Base-by-base conservation (phyloP, 345 rosid species). In the Adansonia digitata region DNA sequence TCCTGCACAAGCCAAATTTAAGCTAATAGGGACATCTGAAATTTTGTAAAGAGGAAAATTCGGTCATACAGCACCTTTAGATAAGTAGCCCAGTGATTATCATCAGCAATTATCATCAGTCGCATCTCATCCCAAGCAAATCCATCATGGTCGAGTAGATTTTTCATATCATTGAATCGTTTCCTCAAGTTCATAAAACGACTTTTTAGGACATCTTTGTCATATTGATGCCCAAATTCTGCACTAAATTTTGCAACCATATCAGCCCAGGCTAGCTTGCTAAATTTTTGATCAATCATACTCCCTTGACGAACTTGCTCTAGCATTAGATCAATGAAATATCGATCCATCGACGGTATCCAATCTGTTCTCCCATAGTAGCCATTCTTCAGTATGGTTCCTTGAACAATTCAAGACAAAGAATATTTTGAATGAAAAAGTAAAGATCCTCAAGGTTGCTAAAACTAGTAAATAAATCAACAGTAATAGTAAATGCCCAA, bases 261-360 rank as follows among this genome's bases (percentile, higher is more conserved):
- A 68, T 81, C 79, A 48, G 26, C 77, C 89, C 89, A 86, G 22
- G 85, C 87, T 63, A 68, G 80, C n/a, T 77, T 79, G 42, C 68
- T 80, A 73, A 84, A 80, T 57, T 74, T 80, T 76, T 70, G 60
- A 75, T 81, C 55, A 53, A 73, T 51, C 80, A 79, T 77, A 73
- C 82, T 75, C 79, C 82, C 87, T 6, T 77, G 85, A 60, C 73
- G 76, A 80, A 80, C 89, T 73, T 84, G 83, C 62, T 82, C 77
- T 9, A 84, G 75, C 87, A 86, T 82, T 73, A 84, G 77, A 79
- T 86, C 87, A 77, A 86, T 86, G 72, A 86, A 79, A 78, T 39
- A 84, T 43, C 85, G 82, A 77, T 86, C 89, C 89, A 86, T 86
- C 43, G 79, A 71, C 14, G 82, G 85, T 48, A 80, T 73, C 89